Conservation (phyloP, 352 stramenopile genomes). For the Aphanomyces cochlioides region DNA sequence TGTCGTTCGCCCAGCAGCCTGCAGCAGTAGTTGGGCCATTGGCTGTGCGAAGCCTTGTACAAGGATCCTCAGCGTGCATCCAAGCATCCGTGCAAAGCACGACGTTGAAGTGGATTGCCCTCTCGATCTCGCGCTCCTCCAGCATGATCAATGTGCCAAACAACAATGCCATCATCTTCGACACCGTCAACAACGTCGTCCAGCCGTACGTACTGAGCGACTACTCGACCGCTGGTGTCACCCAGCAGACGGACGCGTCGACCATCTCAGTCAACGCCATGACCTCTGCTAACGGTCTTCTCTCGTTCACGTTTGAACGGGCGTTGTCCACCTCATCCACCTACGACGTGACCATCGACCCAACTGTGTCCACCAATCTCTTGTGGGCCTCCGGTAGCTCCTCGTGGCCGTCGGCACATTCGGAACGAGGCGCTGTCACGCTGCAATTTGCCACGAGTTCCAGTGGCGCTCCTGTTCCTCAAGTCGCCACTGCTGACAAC, state of each 20-base stretch:
- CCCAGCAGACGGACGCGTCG: not conserved
- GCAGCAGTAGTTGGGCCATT: not conserved
- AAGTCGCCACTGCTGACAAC: not conserved
- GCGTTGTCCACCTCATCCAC: not conserved
- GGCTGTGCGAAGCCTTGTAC: not conserved
- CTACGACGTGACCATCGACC: slow-evolving; percentile 3
- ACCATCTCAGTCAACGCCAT: not conserved
- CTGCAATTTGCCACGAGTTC: not conserved
- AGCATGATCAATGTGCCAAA: slow-evolving; percentile 12
- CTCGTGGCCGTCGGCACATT: not conserved
- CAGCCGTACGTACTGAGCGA: not conserved
- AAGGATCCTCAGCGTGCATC: not conserved
- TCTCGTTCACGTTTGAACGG: slow-evolving; percentile 18
- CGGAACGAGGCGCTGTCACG: not conserved
- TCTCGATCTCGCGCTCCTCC: not conserved
- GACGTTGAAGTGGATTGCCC: not conserved
- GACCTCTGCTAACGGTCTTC: not conserved
- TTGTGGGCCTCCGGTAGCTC: slow-evolving; percentile 5
- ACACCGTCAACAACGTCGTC: not conserved
- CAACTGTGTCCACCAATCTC: not conserved
- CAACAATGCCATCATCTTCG: slow-evolving; percentile 2
- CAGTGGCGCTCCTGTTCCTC: not conserved
- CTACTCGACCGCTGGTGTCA: not conserved
- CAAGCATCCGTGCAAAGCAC: not conserved
- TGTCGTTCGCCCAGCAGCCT: not conserved